Conservation (phyloP, 148 eudicot species). For the Linanthus parryae region DNA sequence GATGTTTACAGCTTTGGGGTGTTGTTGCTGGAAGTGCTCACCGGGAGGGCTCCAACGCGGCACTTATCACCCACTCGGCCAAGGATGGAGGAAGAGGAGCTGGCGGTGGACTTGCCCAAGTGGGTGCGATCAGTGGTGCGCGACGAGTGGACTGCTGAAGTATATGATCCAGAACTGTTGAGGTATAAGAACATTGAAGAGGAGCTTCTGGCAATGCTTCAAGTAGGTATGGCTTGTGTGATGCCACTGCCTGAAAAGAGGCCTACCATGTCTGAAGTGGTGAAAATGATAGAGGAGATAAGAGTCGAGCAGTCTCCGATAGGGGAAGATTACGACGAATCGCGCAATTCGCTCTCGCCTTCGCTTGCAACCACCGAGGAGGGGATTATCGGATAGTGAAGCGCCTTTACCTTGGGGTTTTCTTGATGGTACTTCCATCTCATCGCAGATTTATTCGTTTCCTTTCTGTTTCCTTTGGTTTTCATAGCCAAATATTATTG, state of each 20-base stretch:
- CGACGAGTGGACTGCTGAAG: constrained; percentile 97
- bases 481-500: too few species aligned
- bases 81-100: constrained; percentile 25
- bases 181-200: constrained; percentile 98
- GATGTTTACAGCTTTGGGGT: constrained; percentile 93
- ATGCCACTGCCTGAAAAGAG: constrained; percentile 69
- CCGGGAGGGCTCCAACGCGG: constrained; percentile 61
- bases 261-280: constrained; percentile 74
- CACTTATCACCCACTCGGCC: constrained; percentile 42
- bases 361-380: constrained; percentile 80
- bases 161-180: constrained; percentile 74
- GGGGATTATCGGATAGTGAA: constrained; percentile 27
- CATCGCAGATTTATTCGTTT: constrained; percentile 19
- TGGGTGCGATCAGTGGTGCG: constrained; percentile 86
- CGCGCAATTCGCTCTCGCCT: constrained; percentile 71
- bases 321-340: constrained; percentile 90
- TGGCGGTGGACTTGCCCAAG: constrained; percentile 55
- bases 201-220: constrained; percentile 81
- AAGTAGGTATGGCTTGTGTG: constrained; percentile 90
- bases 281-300: constrained; percentile 83
- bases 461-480: background rate
- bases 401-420: constrained; percentile 4
- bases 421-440: constrained; percentile 19
- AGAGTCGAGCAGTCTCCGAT: constrained; percentile 86
- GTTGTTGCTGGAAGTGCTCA: constrained; percentile 62